Base-by-base conservation (phyloP, 2,329 filamentous ascomycete species). In the Colletotrichum truncatum region DNA sequence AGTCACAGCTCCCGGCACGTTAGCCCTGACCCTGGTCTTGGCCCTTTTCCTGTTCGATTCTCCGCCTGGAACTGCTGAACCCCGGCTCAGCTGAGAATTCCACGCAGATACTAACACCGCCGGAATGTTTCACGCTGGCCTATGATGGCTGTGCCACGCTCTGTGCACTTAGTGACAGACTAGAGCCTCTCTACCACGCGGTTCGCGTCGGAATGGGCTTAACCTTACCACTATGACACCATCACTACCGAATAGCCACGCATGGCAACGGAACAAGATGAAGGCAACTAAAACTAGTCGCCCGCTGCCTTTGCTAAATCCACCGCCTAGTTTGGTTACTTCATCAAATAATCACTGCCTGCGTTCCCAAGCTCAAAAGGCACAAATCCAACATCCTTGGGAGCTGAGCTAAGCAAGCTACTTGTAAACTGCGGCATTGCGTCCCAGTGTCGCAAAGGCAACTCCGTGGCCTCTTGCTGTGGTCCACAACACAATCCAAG, bases 31-130 rank as follows among this genome's bases (percentile, higher is more conserved):
- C 34, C 26, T 30, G 23, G 1, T 52, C 41, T 41, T 54, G 36
- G 36, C 21, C 23, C 23, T 12, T 36, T 12, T 16, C 18, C 18
- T 48, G 41, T 38, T 23, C 6, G 23, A 6, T 16, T 34, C 32
- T 18, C 41, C 51, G 48, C 51, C 32, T 36, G 18, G 58, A 28
- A 26, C 53, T 25, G 43, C 36, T 59, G 23, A 53, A 28, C 25
- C 55, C 48, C 34, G 48, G 56, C 48, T 39, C 32, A 54, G 61
- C 56, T 64, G 62, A 65, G 56, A 12, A 41, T 28, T 34, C 45
- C 12, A 25, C 6, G 55, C 32, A 34, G 28, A 48, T 32, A 21
- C n/a, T n/a, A n/a, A n/a, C n/a, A n/a, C n/a, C n/a, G n/a, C n/a
- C 21, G 21, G 30, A 30, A 34, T 18, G 32, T 9, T 23, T 23